Percentiles rank a stretch among this genome's conserved stretches.
These are phyloP conservation scores for Hordeum pubiflorum DNA, from an alignment of 202 grass and related monocot genomes.

Conservation along the genomic window DNA sequence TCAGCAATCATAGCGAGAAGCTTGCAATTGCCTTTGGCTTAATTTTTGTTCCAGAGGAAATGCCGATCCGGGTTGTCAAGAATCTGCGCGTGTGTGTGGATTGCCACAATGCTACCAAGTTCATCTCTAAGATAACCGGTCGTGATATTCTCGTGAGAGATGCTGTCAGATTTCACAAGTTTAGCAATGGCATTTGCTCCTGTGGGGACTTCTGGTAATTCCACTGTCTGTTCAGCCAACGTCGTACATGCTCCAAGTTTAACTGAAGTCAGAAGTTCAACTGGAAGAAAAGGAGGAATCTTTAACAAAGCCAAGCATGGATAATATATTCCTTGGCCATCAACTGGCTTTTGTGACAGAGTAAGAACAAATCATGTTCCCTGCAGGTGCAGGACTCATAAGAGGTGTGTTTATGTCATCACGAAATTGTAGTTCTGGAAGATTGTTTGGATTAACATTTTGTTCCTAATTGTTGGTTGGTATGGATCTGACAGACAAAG, in stretches of 20 bases:
- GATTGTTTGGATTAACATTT: neutral
- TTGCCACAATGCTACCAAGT: slow-evolving; percentile 72
- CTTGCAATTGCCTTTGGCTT: slow-evolving; percentile 67
- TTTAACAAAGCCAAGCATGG: neutral
- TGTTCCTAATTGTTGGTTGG: neutral
- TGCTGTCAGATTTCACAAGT: slow-evolving; percentile 58
- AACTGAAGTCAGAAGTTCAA: neutral
- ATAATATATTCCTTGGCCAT: neutral
- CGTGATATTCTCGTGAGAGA: slow-evolving; percentile 64
- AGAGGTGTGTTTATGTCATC: neutral
- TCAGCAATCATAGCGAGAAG: slow-evolving; percentile 60
- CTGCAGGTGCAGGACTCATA: neutral
- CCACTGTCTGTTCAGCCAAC: neutral
- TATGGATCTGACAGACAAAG: neutral
- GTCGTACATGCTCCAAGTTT: neutral
- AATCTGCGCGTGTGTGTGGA: slow-evolving; percentile 51
- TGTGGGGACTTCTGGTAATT: slow-evolving; percentile 68
- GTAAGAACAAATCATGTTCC: neutral
- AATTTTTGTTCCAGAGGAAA: slow-evolving; percentile 47
- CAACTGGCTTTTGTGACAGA: neutral
- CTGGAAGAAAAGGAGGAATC: neutral
- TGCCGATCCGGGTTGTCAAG: slow-evolving; percentile 59
- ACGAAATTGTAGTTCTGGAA: neutral
- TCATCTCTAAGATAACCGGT: slow-evolving; percentile 51
- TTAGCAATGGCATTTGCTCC: slow-evolving; percentile 50